Conservation (phyloP, 2,329 filamentous ascomycete species). For the Aspergillus ochraceus region DNA sequence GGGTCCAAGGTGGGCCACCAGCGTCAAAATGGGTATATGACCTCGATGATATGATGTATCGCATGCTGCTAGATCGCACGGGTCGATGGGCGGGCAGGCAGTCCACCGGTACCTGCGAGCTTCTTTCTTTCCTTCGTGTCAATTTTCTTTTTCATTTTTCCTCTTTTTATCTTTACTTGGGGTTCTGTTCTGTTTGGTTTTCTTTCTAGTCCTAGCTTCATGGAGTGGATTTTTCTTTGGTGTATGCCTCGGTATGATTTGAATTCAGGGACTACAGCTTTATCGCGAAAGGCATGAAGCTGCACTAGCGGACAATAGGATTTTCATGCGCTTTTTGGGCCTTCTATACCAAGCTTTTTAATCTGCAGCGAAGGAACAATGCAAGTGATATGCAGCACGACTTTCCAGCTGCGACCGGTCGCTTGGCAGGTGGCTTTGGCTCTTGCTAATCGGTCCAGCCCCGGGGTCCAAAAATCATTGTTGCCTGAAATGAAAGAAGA, state of each 20-base stretch:
- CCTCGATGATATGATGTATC: constrained; percentile 20
- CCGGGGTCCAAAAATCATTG: background rate
- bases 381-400: background rate
- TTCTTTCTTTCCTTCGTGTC: background rate
- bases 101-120: background rate
- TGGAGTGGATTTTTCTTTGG: background rate
- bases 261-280: background rate
- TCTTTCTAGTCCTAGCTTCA: background rate
- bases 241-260: background rate
- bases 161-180: background rate
- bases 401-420: background rate
- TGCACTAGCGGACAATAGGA: background rate
- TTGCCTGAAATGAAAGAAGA: too few relatives aligned
- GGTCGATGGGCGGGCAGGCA: background rate
- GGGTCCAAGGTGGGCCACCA: background rate
- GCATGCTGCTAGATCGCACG: background rate
- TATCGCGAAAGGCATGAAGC: background rate
- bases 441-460: background rate
- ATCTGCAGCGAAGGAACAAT: background rate
- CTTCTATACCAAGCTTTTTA: background rate
- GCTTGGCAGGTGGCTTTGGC: background rate
- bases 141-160: background rate
- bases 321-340: too few relatives aligned
- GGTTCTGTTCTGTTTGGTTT: background rate
- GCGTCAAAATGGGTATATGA: constrained; percentile 21